Percentiles rank a stretch among this genome's conserved stretches.
phyloP scores from a whole-genome alignment of 2,329 filamentous ascomycete genomes.

The Lachnum nothofagi region DNA sequence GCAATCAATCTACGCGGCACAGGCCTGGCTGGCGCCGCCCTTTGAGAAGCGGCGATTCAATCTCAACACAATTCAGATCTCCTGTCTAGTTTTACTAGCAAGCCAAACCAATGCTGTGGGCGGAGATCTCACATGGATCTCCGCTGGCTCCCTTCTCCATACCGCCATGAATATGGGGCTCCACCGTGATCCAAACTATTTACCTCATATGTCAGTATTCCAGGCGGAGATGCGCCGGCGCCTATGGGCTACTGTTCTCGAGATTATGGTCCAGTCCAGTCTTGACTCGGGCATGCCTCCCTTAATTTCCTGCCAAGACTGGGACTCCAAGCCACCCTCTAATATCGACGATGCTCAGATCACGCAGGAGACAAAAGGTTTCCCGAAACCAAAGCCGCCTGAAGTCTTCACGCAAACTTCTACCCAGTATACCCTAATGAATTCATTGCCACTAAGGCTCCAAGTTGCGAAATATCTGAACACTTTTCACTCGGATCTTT shows the following conservation, averaged over 20 bases:
- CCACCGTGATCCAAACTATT: constrained; percentile 50
- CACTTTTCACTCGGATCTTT: constrained; percentile 39
- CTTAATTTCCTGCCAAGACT: constrained; percentile 43
- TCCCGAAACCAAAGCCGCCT: constrained; percentile 20
- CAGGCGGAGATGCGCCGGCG: constrained; percentile 50
- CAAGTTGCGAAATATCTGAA: constrained; percentile 44
- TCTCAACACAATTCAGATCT: constrained; percentile 46
- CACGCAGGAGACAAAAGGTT: constrained; percentile 32
- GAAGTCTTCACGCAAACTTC: constrained; percentile 45
- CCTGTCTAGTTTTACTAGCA: constrained; percentile 48
- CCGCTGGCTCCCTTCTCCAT: constrained; percentile 46
- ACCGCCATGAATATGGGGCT: constrained; percentile 54
- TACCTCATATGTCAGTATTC: constrained; percentile 44
- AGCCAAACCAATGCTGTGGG: constrained; percentile 44
- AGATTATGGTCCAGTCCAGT: constrained; percentile 48
- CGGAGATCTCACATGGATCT: constrained; percentile 49
- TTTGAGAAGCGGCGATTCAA: constrained; percentile 47
- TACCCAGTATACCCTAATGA: constrained; percentile 42
- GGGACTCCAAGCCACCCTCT: constrained; percentile 45
- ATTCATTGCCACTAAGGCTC: constrained; percentile 41
- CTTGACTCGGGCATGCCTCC: constrained; percentile 48
- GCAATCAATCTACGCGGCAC: constrained; percentile 24
- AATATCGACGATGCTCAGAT: constrained; percentile 51
- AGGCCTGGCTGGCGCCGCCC: constrained; percentile 22
- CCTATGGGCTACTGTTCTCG: constrained; percentile 52